Conservation (phyloP, 106 monocot species). For the Posidonia australis region DNA sequence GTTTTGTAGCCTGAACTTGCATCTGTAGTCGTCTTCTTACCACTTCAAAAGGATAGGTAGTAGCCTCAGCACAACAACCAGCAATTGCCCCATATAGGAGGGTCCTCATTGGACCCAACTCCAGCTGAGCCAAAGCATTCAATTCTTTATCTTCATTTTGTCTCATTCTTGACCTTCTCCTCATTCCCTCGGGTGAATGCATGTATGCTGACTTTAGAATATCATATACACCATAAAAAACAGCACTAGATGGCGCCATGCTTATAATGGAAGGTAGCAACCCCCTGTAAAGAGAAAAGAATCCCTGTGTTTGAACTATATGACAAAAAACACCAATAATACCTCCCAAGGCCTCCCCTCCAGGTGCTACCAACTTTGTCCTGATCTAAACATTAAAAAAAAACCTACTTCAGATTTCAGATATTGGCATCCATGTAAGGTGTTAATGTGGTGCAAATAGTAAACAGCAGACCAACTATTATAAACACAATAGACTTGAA, state of each 20-base stretch:
- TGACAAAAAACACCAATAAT: slow-evolving; percentile 71
- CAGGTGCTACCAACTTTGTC: slow-evolving; percentile 92
- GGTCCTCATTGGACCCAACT: slow-evolving; percentile 66
- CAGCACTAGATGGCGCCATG: slow-evolving; percentile 97
- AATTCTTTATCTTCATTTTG: slow-evolving; percentile 36
- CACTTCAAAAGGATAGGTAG: slow-evolving; percentile 96
- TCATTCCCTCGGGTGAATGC: slow-evolving; percentile 70
- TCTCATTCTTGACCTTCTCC: slow-evolving; percentile 43
- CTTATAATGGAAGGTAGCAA: slow-evolving; percentile 83
- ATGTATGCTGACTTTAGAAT: slow-evolving; percentile 79
- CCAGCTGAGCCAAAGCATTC: slow-evolving; percentile 73
- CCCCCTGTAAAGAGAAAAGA: slow-evolving; percentile 93
- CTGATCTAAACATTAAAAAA: slow-evolving; percentile 47
- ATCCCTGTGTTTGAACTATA: slow-evolving; percentile 78
- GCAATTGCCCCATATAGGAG: slow-evolving; percentile 91
- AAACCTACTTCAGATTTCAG: background rate
- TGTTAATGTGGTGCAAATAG: background rate
- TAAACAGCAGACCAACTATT: too few relatives aligned
- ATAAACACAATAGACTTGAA: too few relatives aligned
- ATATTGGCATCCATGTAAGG: background rate
- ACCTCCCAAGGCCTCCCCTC: slow-evolving; percentile 91
- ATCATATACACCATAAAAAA: slow-evolving; percentile 98
- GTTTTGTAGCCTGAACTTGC: slow-evolving; percentile 66
- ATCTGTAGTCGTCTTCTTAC: slow-evolving; percentile 78
- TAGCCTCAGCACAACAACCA: slow-evolving; percentile 89